Percentiles rank a stretch among this genome's conserved stretches.
Conservation (phyloP, 1,284 basidiomycete genomes). For the Ceratobasidium sp. region DNA sequence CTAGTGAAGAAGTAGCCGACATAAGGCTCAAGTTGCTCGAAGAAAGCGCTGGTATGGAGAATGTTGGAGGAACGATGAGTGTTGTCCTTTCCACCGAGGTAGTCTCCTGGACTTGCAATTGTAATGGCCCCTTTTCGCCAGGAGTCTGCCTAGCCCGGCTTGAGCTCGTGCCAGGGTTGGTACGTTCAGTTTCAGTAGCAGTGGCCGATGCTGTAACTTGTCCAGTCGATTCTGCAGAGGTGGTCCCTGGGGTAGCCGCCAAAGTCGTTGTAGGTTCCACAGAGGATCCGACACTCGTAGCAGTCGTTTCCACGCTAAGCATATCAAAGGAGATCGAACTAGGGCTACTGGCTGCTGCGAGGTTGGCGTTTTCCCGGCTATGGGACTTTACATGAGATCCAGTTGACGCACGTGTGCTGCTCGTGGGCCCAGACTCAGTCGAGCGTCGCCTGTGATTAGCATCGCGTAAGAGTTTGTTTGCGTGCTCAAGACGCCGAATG, state of each 20-base stretch:
- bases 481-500: constrained; percentile 13
- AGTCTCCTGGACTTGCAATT: constrained; percentile 16
- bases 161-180: not conserved
- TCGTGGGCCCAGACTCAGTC: not conserved
- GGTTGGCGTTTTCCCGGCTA: not conserved
- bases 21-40: not conserved
- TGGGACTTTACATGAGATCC: not conserved
- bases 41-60: constrained; percentile 9
- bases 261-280: not conserved
- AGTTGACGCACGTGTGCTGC: not conserved
- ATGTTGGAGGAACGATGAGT: constrained; percentile 18
- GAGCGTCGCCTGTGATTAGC: constrained; percentile 1
- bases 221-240: not conserved
- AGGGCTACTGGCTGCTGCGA: not conserved
- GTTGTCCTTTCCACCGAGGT: constrained; percentile 28
- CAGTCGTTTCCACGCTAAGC: constrained; percentile 13
- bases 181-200: not conserved
- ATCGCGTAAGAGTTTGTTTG: not conserved
- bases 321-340: constrained; percentile 34
- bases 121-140: not conserved
- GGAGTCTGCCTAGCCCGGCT: not conserved
- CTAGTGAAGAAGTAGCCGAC: not conserved
- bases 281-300: not conserved
- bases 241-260: not conserved
- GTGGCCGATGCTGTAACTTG: not conserved